Evolutionary conservation across 169 alveolate genomes (phyloP).

Genomic region (Miamiensis avidus): DNA sequence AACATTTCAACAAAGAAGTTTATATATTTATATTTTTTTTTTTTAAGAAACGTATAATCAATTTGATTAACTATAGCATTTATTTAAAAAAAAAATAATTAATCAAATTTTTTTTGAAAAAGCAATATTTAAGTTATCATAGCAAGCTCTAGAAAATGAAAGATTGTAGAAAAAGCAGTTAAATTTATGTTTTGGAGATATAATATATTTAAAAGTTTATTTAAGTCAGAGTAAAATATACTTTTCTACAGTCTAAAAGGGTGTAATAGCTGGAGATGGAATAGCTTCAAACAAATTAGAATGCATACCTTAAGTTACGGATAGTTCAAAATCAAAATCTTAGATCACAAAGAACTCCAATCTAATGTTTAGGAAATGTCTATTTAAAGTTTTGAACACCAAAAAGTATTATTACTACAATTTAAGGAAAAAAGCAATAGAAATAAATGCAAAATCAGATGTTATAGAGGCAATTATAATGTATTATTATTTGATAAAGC

Average conservation of each 20-base stretch:
- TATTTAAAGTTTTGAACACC: conserved; percentile 26
- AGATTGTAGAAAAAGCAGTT: not conserved
- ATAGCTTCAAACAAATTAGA: conserved; percentile 47
- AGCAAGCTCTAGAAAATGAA: not conserved
- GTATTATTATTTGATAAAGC: too few species aligned
- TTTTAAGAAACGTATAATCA: too few species aligned
- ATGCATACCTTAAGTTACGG: conserved; percentile 21
- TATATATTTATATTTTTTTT: too few species aligned
- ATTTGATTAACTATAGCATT: too few species aligned
- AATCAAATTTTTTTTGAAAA: too few species aligned
- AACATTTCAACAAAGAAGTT: too few species aligned
- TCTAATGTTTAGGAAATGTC: conserved; percentile 27
- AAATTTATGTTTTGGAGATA: not conserved
- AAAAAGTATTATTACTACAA: conserved; percentile 34
- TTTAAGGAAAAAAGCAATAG: not conserved
- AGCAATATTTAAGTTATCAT: too few species aligned
- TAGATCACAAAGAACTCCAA: conserved; percentile 9
- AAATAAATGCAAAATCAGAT: not conserved
- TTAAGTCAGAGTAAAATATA: too few species aligned
- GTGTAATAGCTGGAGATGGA: conserved; percentile 33
- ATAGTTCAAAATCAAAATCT: not conserved
- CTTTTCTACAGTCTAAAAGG: not conserved
- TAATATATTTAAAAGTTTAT: not conserved
- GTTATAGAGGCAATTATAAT: not conserved
- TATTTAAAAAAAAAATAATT: too few species aligned